Evolutionary conservation across 768 basidiomycete species (phyloP).

Genomic region (Tubosaeta sp.): DNA sequence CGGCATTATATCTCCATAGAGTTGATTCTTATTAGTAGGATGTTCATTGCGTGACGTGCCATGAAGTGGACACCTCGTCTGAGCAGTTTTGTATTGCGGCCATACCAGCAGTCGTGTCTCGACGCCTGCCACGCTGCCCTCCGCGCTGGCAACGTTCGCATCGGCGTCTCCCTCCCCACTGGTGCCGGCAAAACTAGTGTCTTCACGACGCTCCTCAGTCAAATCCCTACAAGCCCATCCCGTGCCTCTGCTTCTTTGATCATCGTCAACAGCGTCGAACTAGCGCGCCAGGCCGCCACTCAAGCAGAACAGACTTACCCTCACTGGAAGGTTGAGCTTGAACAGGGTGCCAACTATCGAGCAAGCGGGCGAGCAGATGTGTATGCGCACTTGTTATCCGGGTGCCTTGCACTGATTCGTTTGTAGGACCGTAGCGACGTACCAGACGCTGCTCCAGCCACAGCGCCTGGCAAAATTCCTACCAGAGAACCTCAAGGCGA

Average conservation of each 20-base stretch:
- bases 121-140: conserved; percentile 73
- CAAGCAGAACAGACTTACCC: conserved; percentile 68
- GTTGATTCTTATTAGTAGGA: conserved; percentile 28
- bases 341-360: conserved; percentile 73
- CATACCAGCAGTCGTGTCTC: conserved; percentile 84
- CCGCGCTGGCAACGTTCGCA: conserved; percentile 58
- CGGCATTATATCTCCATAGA: conserved; percentile 29
- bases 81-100: conserved; percentile 49
- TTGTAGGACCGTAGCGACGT: conserved; percentile 79
- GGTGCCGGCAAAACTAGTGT: conserved; percentile 90
- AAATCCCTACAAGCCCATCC: conserved; percentile 46
- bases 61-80: neutral
- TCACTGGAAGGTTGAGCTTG: conserved; percentile 81
- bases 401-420: neutral
- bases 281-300: conserved; percentile 80
- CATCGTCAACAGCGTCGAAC: conserved; percentile 85
- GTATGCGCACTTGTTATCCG: conserved; percentile 33
- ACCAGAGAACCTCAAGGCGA: conserved; percentile 58
- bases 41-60: neutral
- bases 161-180: conserved; percentile 82
- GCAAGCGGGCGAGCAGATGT: conserved; percentile 84
- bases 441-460: conserved; percentile 72
- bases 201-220: conserved; percentile 77
- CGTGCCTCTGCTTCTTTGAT: conserved; percentile 63
- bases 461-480: conserved; percentile 73